Percentiles rank a stretch among this genome's conserved stretches.
phyloP scores from a whole-genome alignment of 257 asterid species.

The Misopates orontium region DNA sequence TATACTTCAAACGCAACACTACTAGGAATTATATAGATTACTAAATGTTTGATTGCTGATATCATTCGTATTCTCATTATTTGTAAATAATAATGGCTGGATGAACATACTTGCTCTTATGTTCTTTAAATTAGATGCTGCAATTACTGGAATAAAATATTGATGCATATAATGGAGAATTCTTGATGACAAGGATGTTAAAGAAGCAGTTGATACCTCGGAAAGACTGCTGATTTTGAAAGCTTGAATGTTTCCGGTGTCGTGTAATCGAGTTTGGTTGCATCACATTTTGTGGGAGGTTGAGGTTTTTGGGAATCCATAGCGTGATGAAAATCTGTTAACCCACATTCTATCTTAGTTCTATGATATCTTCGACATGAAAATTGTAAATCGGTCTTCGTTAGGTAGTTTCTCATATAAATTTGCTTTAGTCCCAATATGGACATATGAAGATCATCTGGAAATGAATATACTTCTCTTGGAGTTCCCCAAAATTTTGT shows the following conservation, averaged over 20 bases:
- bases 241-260: not conserved
- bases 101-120: not conserved
- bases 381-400: slow-evolving; percentile 4
- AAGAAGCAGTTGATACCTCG: not conserved
- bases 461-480: not conserved
- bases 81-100: not conserved
- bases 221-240: not conserved
- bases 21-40: too few species aligned
- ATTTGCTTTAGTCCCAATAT: not conserved
- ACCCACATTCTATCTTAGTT: not conserved
- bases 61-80: not conserved
- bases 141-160: not conserved
- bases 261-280: slow-evolving; percentile 4
- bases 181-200: slow-evolving; percentile 7
- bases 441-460: not conserved
- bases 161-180: slow-evolving; percentile 18
- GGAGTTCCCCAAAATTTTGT: not conserved
- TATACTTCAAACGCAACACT: too few species aligned
- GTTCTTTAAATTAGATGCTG: slow-evolving; percentile 4
- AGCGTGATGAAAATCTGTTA: not conserved
- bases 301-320: not conserved
- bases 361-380: slow-evolving; percentile 15
- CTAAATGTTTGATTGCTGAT: slow-evolving; percentile 1
- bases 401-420: not conserved
- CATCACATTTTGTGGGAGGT: not conserved